Evolutionary conservation across 495 filamentous ascomycete species (phyloP).

Genomic region (Penicillium manginii): DNA sequence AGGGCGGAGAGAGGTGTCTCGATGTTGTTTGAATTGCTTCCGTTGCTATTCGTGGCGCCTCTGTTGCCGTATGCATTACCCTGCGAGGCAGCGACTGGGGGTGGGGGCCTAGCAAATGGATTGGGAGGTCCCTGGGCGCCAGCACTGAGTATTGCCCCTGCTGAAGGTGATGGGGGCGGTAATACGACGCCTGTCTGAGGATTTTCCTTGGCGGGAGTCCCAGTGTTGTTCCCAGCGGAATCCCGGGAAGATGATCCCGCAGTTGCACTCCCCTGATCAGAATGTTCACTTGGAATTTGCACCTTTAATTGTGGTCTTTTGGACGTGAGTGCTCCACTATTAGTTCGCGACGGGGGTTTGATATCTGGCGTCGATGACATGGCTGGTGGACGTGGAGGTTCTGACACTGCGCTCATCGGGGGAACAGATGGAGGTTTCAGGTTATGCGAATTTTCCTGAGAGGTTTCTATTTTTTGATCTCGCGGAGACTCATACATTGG

Average conservation of each 20-base stretch:
- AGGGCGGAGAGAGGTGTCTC: slow-evolving; percentile 98
- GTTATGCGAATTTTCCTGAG: slow-evolving; percentile 52
- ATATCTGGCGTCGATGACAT: slow-evolving; percentile 60
- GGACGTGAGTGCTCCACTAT: slow-evolving; percentile 62
- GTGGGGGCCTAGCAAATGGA: slow-evolving; percentile 88
- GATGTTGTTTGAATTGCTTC: slow-evolving; percentile 73
- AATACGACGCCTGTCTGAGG: slow-evolving; percentile 74
- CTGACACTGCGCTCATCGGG: slow-evolving; percentile 36
- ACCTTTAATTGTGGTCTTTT: slow-evolving; percentile 86
- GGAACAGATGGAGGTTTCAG: slow-evolving; percentile 16
- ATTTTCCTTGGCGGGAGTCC: slow-evolving; percentile 59
- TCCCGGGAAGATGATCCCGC: slow-evolving; percentile 76
- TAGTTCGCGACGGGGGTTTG: slow-evolving; percentile 75
- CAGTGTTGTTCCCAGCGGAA: slow-evolving; percentile 60
- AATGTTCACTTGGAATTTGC: slow-evolving; percentile 90
- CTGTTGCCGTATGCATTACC: slow-evolving; percentile 57
- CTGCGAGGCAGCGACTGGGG: slow-evolving; percentile 44
- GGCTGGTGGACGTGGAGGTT: slow-evolving; percentile 48
- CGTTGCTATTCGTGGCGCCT: slow-evolving; percentile 60
- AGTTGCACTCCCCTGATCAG: slow-evolving; percentile 77
- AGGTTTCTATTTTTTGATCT: slow-evolving; percentile 41
- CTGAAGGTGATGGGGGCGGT: slow-evolving; percentile 90
- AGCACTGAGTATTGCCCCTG: slow-evolving; percentile 82
- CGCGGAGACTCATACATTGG: slow-evolving; percentile 50
- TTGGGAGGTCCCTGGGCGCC: slow-evolving; percentile 93